Conservation (phyloP, 177 flowering plant genomes). For the Vitis hybrid region DNA sequence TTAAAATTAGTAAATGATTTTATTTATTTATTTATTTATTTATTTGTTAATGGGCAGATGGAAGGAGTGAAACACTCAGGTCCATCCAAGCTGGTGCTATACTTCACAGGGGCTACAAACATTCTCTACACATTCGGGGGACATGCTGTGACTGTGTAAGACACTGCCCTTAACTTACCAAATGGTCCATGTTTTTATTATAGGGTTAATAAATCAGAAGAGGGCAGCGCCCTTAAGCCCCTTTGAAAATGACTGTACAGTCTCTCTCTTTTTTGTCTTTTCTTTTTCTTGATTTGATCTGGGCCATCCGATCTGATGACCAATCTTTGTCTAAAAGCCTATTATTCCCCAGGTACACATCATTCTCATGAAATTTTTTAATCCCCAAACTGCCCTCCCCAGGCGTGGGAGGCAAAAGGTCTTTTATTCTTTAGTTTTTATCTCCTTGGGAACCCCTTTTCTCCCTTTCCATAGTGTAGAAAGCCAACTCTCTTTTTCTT, state of each 20-base stretch:
- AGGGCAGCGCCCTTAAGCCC: too few relatives aligned
- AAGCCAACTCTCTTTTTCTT: conserved; percentile 31
- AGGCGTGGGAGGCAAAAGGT: conserved; percentile 41
- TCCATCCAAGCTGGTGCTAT: conserved; percentile 82
- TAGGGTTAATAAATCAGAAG: background rate
- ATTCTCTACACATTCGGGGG: conserved; percentile 99
- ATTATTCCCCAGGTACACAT: background rate
- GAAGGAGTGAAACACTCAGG: conserved; percentile 93
- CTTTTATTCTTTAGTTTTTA: too few relatives aligned
- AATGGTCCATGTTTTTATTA: background rate
- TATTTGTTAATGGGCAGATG: conserved; percentile 37
- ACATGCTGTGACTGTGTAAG: conserved; percentile 99
- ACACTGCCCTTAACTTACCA: conserved; percentile 17
- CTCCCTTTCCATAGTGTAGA: conserved; percentile 19
- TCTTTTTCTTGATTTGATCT: conserved; percentile 18
- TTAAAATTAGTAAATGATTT: background rate
- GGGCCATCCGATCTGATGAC: conserved; percentile 21
- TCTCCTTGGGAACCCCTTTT: conserved; percentile 10
- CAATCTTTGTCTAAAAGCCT: conserved; percentile 9
- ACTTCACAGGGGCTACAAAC: conserved; percentile 99
- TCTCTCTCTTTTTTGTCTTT: background rate
- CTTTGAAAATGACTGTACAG: conserved; percentile 28
- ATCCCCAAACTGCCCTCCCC: conserved; percentile 16
- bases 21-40: background rate
- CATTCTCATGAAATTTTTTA: too few relatives aligned